Evolutionary conservation across 2,329 filamentous ascomycete species (phyloP).

Genomic region (Colletotrichum neosansevieriae): DNA sequence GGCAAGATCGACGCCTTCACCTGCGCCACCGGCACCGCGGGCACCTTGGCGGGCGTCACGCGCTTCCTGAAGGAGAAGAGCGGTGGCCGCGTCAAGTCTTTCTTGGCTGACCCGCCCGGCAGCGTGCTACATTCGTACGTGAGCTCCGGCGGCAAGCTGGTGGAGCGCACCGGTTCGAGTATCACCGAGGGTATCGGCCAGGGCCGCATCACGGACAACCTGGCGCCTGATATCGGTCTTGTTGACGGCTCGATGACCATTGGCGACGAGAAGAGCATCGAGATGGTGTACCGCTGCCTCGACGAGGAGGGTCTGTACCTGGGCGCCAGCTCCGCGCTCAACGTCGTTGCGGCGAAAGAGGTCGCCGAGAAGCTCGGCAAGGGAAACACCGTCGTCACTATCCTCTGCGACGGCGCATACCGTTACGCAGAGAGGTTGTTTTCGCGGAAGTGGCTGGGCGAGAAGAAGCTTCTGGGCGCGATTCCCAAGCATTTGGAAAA

Average conservation of each 20-base stretch:
- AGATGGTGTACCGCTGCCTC: constrained; percentile 96
- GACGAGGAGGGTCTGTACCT: constrained; percentile 97
- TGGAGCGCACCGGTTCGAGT: constrained; percentile 84
- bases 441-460: constrained; percentile 88
- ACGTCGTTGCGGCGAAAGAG: constrained; percentile 95
- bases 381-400: constrained; percentile 91
- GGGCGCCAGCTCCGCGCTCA: constrained; percentile 91
- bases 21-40: constrained; percentile 92
- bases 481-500: constrained; percentile 89
- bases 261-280: constrained; percentile 92
- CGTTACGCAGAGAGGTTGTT: constrained; percentile 95
- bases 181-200: constrained; percentile 99
- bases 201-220: constrained; percentile 95
- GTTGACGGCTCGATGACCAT: constrained; percentile 89
- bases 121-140: constrained; percentile 95
- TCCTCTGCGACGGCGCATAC: constrained; percentile 97
- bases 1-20: constrained; percentile 94
- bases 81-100: constrained; percentile 83
- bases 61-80: constrained; percentile 88
- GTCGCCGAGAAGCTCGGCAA: constrained; percentile 90
- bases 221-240: constrained; percentile 84
- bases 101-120: constrained; percentile 93
- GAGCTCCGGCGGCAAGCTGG: constrained; percentile 82
- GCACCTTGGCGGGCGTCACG: constrained; percentile 90
- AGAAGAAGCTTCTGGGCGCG: constrained; percentile 84